These are phyloP conservation scores for Inga oerstediana DNA, from an alignment of 306 rosid genomes.

Conservation along the genomic window DNA sequence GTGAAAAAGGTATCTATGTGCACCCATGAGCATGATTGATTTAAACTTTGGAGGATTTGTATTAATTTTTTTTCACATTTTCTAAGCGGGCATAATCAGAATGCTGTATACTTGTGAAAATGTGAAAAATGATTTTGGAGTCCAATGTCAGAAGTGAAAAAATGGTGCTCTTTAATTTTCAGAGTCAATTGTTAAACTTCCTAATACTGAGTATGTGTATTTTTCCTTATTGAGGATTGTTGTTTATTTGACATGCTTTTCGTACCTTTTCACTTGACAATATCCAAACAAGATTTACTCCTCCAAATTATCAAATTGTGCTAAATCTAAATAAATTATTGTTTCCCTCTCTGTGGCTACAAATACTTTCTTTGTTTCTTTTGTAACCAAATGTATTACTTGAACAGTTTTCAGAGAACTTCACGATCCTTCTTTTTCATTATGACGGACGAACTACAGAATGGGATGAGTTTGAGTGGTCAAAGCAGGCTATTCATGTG, in stretches of 20 bases:
- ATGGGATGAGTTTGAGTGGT: conserved; percentile 98
- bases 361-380: conserved; percentile 16
- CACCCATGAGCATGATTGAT: neutral
- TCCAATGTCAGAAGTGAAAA: neutral
- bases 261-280: neutral
- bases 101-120: neutral
- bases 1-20: conserved; percentile 76
- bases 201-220: neutral
- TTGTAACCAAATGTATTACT: conserved; percentile 39
- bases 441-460: conserved; percentile 95
- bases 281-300: neutral
- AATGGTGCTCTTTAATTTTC: neutral
- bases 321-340: conserved; percentile 9
- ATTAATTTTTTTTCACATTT: neutral
- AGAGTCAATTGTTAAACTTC: neutral
- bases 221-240: neutral
- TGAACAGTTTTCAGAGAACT: conserved; percentile 88
- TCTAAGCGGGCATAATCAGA: neutral
- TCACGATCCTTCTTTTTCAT: conserved; percentile 91
- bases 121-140: neutral
- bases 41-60: neutral
- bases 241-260: neutral
- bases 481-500: conserved; percentile 90
- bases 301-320: neutral
- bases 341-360: conserved; percentile 14